A percentile compares a stretch with the other conserved stretches of the same genome.
These are phyloP conservation scores for Lichtheimia ornata DNA, from an alignment of 371 early-diverging fungal species.

Conservation along the genomic window DNA sequence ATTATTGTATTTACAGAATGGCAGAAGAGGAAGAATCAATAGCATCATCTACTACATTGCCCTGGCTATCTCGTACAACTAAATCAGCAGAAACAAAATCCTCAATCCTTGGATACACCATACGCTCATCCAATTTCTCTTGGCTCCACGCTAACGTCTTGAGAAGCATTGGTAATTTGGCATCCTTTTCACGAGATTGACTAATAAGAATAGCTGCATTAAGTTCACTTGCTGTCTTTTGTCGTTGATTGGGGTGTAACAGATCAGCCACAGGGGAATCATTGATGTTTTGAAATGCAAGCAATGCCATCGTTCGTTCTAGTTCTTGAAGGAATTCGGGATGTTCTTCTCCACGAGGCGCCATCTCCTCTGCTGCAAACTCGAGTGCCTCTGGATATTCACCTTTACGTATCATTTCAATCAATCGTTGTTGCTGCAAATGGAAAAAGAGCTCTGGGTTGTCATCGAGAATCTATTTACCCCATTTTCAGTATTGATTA, in stretches of 20 bases:
- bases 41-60: conserved; percentile 29
- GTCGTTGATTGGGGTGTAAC: conserved; percentile 84
- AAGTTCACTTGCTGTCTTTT: conserved; percentile 91
- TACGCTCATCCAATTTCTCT: conserved; percentile 79
- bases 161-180: conserved; percentile 86
- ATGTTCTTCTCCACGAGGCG: conserved; percentile 93
- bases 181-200: conserved; percentile 91
- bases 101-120: conserved; percentile 80
- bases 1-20: conserved; percentile 6
- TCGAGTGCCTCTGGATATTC: conserved; percentile 81
- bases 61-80: conserved; percentile 41
- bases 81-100: conserved; percentile 84
- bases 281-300: conserved; percentile 81
- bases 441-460: conserved; percentile 94
- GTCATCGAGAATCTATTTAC: conserved; percentile 84
- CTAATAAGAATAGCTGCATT: conserved; percentile 91
- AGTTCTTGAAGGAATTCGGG: conserved; percentile 93
- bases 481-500: not conserved
- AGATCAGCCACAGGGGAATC: conserved; percentile 80
- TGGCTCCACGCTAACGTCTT: conserved; percentile 94
- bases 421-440: conserved; percentile 93
- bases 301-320: conserved; percentile 93
- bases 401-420: conserved; percentile 89
- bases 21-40: conserved; percentile 13
- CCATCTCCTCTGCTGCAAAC: conserved; percentile 97